Percentiles rank a stretch among this genome's conserved stretches.
phyloP scores from a whole-genome alignment of 1,284 basidiomycete genomes.

The Leccinum ponderosum region DNA sequence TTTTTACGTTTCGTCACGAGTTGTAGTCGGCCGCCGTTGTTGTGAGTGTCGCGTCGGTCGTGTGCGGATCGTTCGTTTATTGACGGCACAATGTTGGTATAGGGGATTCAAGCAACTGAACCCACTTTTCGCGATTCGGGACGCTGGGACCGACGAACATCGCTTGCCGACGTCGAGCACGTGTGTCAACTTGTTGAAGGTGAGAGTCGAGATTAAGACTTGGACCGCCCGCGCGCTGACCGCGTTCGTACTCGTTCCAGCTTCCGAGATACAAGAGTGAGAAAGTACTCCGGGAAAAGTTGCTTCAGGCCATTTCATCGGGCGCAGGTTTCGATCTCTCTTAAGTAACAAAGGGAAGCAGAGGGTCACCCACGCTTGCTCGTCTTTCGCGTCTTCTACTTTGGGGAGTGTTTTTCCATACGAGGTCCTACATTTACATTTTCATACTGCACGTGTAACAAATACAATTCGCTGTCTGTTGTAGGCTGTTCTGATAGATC shows the following conservation, averaged over 20 bases:
- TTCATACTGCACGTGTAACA: conserved; percentile 9
- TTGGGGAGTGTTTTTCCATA: neutral
- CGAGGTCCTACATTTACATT: neutral
- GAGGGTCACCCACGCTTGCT: neutral
- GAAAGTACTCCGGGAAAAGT: conserved; percentile 64
- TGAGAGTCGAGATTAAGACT: conserved; percentile 24
- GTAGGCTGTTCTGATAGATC: conserved; percentile 3
- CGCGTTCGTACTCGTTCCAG: conserved; percentile 35
- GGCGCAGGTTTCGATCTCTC: conserved; percentile 91
- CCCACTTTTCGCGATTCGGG: conserved; percentile 85
- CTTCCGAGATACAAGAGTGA: conserved; percentile 71
- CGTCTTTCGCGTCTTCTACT: neutral
- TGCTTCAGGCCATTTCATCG: conserved; percentile 84
- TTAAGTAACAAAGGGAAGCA: conserved; percentile 33
- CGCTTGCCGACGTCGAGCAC: conserved; percentile 82
- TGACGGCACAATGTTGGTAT: neutral
- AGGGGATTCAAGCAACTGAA: conserved; percentile 88
- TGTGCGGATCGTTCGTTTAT: neutral
- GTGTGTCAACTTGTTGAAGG: conserved; percentile 88
- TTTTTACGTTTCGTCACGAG: conserved; percentile 89
- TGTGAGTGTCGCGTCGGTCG: conserved; percentile 48
- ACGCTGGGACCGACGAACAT: conserved; percentile 69
- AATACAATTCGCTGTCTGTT: neutral
- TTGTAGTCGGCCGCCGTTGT: conserved; percentile 83
- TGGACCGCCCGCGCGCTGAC: neutral